Evolutionary conservation across 768 basidiomycete genomes (phyloP).

Genomic region (Kwoniella botswanensis): DNA sequence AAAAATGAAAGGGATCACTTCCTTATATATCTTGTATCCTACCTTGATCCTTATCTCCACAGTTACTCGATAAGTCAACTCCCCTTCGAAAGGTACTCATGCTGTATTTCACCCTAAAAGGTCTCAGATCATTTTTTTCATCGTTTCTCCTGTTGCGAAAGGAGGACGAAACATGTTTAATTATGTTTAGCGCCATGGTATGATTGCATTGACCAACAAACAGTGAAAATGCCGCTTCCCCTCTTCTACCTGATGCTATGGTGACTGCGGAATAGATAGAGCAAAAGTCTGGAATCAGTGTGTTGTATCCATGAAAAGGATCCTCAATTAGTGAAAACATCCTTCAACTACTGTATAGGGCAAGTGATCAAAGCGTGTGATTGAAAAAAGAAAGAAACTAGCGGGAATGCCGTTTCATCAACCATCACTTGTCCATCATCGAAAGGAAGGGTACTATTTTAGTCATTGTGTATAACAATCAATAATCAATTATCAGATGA

Average conservation of each 20-base stretch:
- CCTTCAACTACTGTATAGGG: no score
- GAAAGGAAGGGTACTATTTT: slow-evolving; percentile 15
- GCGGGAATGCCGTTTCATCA: slow-evolving; percentile 10
- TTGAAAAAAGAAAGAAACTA: not conserved
- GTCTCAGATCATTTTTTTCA: not conserved
- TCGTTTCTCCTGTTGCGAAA: not conserved
- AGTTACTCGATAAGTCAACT: not conserved
- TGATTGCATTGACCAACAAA: not conserved
- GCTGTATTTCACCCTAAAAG: not conserved
- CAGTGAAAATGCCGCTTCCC: not conserved
- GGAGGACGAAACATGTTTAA: slow-evolving; percentile 4
- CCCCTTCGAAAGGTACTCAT: not conserved
- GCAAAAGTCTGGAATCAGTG: slow-evolving; percentile 2
- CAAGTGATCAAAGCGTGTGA: slow-evolving; percentile 9
- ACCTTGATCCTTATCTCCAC: slow-evolving; percentile 3
- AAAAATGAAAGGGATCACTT: not conserved
- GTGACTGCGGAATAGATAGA: not conserved
- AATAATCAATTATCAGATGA: not conserved
- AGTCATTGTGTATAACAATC: not conserved
- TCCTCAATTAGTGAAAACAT: not conserved
- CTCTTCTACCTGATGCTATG: not conserved
- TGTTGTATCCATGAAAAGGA: not conserved
- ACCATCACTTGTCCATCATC: not conserved
- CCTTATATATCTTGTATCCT: not conserved
- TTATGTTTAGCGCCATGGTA: not conserved